Evolutionary conservation across 306 rosid genomes (phyloP), one percentile per base, ranked within the genome.

Genomic region (Mimosa bimucronata): DNA sequence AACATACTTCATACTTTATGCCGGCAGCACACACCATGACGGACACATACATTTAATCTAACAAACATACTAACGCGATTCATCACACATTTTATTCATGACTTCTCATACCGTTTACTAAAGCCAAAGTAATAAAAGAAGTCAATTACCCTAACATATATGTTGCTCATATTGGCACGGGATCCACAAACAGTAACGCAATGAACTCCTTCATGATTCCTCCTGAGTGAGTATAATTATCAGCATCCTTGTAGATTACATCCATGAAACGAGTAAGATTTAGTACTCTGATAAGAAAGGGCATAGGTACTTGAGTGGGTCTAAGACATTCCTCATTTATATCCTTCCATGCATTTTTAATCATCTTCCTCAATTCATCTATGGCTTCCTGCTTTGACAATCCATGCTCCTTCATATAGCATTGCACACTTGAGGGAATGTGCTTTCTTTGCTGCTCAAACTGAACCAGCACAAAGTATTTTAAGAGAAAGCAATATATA

Each of bases 361-460:
- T 12, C 10, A 1, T 40, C 65, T 58, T 66, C 0, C 5, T 8
- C 0, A 86, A 40, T 40, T 75, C 79, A 5, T 52, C 4, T 7
- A 53, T 2, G 11, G 82, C 71, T 25, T 82, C 82, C 48, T 78
- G 61, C 3, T 38, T 76, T 21, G 62, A 25, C 1, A 45, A 66
- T n/a, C 76, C 76, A 6, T 80, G 42, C 0, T 83, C 46, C 34
- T 5, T 55, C 79, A 62, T 84, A 77, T 64, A 64, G 34, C 87
- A 84, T 7, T 76, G 79, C 10, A 74, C 57, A 0, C 45, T 9
- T 7, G 79, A 83, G 1, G 40, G 52, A 3, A 14, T 9, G 16
- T 76, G 76, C 0, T 46, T 67, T 78, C 79, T 48, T 50, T 83
- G 18, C 23, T 38, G 60, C 28, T 73, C 79, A 65, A 48, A 50